phyloP scores from a whole-genome alignment of 1,139 yeast species.

The Blastobotrys aristatus region DNA sequence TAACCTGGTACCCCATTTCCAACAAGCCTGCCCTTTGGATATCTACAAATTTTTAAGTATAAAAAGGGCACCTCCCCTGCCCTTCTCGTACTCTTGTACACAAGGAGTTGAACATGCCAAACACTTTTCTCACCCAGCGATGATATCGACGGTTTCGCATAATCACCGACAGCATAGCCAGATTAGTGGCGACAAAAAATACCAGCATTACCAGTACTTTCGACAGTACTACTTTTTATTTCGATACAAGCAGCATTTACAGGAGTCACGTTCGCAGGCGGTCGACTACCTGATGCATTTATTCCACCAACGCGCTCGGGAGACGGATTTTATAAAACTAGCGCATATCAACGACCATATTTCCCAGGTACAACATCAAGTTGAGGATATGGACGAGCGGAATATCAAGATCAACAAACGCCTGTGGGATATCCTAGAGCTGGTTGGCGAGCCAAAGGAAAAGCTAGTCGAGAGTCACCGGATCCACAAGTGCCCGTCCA shows the following conservation, averaged over 20 bases:
- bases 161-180: no score
- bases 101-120: no score
- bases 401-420: neutral
- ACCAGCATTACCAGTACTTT: neutral
- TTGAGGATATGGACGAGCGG: slow-evolving; percentile 2
- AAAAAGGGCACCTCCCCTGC: no score
- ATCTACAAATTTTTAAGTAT: no score
- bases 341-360: slow-evolving; percentile 11
- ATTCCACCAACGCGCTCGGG: slow-evolving; percentile 9
- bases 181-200: neutral
- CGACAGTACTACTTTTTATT: neutral
- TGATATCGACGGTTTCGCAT: no score
- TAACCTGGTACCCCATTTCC: no score
- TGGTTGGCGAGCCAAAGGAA: neutral
- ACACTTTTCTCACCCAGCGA: no score
- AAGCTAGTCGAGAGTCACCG: neutral
- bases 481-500: neutral
- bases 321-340: slow-evolving; percentile 9
- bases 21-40: no score
- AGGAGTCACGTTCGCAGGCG: neutral
- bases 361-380: slow-evolving; percentile 3
- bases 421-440: slow-evolving; percentile 1
- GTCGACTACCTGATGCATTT: slow-evolving; percentile 3
- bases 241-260: neutral
- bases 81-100: no score